Evolutionary conservation across 768 basidiomycete genomes (phyloP).

Genomic region (Tubosaeta brunneosetosa): DNA sequence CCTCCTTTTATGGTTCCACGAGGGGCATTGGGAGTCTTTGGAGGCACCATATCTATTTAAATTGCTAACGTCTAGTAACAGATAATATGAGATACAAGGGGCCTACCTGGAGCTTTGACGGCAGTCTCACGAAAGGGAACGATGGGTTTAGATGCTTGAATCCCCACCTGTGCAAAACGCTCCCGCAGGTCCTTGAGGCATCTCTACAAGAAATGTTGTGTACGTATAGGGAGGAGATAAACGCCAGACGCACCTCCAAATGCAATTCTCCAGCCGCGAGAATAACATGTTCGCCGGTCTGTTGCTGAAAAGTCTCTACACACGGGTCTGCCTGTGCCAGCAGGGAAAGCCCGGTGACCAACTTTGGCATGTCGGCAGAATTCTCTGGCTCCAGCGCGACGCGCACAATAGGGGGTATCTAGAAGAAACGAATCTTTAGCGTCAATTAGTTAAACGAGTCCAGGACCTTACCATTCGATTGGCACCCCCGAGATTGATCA

Average conservation of each 20-base stretch:
- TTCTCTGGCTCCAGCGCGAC: constrained; percentile 86
- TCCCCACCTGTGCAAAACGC: constrained; percentile 88
- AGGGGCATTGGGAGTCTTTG: constrained; percentile 62
- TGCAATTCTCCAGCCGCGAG: constrained; percentile 94
- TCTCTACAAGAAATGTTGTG: constrained; percentile 46
- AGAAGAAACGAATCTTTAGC: constrained; percentile 4
- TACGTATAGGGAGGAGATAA: background rate
- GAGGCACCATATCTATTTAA: constrained; percentile 76
- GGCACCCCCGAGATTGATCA: constrained; percentile 81
- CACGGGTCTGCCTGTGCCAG: constrained; percentile 95
- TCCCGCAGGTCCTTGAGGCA: constrained; percentile 96
- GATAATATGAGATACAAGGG: background rate
- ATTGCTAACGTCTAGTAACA: background rate
- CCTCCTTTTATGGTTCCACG: constrained; percentile 76
- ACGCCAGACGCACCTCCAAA: constrained; percentile 61
- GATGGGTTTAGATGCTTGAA: constrained; percentile 91
- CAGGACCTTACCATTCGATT: constrained; percentile 48
- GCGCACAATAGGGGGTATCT: constrained; percentile 90
- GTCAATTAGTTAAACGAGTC: background rate
- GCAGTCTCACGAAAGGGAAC: constrained; percentile 98
- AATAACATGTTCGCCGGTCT: constrained; percentile 96
- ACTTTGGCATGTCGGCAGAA: constrained; percentile 83
- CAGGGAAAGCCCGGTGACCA: constrained; percentile 81
- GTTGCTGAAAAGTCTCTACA: constrained; percentile 94
- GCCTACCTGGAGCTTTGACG: constrained; percentile 65